phyloP scores from a whole-genome alignment of 1,139 yeast species.

The Hemisphaericaspora xylanilytica region DNA sequence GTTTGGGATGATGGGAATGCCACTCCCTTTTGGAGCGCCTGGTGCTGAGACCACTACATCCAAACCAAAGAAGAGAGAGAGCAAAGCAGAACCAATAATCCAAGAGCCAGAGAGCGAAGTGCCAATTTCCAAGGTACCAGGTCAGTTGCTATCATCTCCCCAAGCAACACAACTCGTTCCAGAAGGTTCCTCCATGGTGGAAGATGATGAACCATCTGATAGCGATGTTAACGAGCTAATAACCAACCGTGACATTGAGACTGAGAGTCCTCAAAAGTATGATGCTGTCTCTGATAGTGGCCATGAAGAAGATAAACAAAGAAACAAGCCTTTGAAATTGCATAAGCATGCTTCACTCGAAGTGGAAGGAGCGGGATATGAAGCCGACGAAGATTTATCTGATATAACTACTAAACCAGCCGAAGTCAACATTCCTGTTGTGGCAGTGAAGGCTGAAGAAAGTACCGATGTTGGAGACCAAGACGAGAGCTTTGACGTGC shows the following conservation, averaged over 20 bases:
- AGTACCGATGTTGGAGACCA: slow-evolving; percentile 14
- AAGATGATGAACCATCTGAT: slow-evolving; percentile 25
- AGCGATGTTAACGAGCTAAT: slow-evolving; percentile 16
- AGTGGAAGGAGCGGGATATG: slow-evolving; percentile 40
- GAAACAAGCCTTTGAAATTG: slow-evolving; percentile 11
- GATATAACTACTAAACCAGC: slow-evolving; percentile 24
- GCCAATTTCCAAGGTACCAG: too few species aligned
- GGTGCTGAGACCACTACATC: too few species aligned
- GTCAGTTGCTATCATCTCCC: too few species aligned
- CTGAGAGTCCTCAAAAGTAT: slow-evolving; percentile 2
- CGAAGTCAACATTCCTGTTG: slow-evolving; percentile 2
- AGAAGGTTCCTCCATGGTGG: slow-evolving; percentile 30
- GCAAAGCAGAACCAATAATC: slow-evolving; percentile 5
- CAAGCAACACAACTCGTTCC: slow-evolving; percentile 7
- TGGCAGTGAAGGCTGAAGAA: slow-evolving; percentile 7
- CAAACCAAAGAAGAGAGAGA: too few species aligned
- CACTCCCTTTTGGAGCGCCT: too few species aligned
- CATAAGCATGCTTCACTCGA: slow-evolving; percentile 20
- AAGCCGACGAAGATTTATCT: slow-evolving; percentile 45
- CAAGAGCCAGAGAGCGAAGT: background rate
- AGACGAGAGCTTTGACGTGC: slow-evolving; percentile 10
- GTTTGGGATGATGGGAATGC: too few species aligned
- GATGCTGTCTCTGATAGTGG: slow-evolving; percentile 20
- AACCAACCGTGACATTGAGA: slow-evolving; percentile 8
- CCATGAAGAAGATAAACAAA: slow-evolving; percentile 12